A percentile compares a stretch with the other conserved stretches of the same genome.
Evolutionary conservation across 2,329 filamentous ascomycete genomes (phyloP).

Genomic region (Calonectria henricotiae): DNA sequence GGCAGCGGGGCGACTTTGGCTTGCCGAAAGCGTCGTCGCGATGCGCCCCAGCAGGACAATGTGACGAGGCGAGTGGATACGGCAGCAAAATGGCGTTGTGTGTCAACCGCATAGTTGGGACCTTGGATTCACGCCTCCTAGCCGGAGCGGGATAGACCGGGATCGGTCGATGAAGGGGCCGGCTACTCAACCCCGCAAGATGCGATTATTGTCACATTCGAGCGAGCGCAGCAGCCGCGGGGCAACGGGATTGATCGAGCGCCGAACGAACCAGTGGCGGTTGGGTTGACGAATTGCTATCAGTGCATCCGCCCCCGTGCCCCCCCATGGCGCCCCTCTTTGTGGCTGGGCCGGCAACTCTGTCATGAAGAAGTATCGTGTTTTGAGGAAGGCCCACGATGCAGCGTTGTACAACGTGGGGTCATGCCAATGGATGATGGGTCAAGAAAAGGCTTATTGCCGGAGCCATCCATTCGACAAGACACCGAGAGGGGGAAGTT

Average conservation of each 20-base stretch:
- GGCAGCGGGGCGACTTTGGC: conserved; percentile 45
- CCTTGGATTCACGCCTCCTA: conserved; percentile 45
- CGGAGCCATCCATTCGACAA: conserved; percentile 44
- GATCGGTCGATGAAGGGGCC: conserved; percentile 45
- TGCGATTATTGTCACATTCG: conserved; percentile 46
- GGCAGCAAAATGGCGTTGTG: conserved; percentile 45
- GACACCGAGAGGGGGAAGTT: conserved; percentile 41
- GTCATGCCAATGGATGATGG: conserved; percentile 52
- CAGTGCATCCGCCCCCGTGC: conserved; percentile 41
- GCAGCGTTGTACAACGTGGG: conserved; percentile 52
- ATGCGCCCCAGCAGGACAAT: conserved; percentile 43
- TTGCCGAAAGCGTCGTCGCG: conserved; percentile 45
- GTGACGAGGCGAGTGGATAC: conserved; percentile 42
- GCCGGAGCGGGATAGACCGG: conserved; percentile 52
- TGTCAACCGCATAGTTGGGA: conserved; percentile 51
- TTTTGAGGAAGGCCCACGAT: conserved; percentile 47
- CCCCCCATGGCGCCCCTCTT: conserved; percentile 35
- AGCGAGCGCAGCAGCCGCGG: conserved; percentile 48
- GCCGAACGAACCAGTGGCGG: conserved; percentile 46
- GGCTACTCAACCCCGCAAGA: conserved; percentile 50
- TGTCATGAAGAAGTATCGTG: conserved; percentile 41
- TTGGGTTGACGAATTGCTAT: conserved; percentile 39
- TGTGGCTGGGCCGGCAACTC: conserved; percentile 42
- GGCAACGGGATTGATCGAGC: conserved; percentile 48
- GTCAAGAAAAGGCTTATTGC: conserved; percentile 41